These are phyloP conservation scores for Tritrichomonas musculus DNA, from an alignment of 208 protist species.

Conservation along the genomic window DNA sequence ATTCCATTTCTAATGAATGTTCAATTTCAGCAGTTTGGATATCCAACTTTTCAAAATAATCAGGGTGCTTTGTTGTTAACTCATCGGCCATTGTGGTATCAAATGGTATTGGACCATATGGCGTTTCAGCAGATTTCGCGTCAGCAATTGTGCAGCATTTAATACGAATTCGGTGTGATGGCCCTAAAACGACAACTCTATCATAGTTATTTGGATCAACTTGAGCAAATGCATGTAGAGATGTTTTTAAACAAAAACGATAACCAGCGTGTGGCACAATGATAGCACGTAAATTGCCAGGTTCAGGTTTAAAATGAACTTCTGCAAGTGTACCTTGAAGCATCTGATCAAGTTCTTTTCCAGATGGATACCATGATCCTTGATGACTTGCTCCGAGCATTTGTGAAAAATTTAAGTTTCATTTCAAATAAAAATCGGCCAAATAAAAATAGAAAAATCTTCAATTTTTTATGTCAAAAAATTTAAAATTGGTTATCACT, in stretches of 20 bases:
- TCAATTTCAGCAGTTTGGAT: conserved; percentile 75
- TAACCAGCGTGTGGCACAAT: conserved; percentile 45
- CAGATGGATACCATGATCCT: conserved; percentile 4
- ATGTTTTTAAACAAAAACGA: conserved; percentile 26
- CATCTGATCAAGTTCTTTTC: neutral
- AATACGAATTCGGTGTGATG: conserved; percentile 77
- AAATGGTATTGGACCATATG: conserved; percentile 72
- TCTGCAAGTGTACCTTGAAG: neutral
- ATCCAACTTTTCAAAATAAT: conserved; percentile 52
- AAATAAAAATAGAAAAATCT: too few species aligned
- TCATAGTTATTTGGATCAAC: conserved; percentile 42
- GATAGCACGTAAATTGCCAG: neutral
- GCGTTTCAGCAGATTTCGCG: conserved; percentile 69
- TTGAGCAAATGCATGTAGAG: conserved; percentile 14
- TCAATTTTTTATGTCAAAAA: too few species aligned
- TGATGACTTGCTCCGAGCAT: neutral
- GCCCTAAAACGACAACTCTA: conserved; percentile 80
- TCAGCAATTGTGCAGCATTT: conserved; percentile 69
- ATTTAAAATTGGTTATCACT: too few species aligned
- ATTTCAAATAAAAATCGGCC: too few species aligned
- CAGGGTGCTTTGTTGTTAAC: conserved; percentile 51
- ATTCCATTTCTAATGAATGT: conserved; percentile 90
- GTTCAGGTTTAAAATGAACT: neutral
- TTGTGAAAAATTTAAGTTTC: too few species aligned
- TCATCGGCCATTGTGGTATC: conserved; percentile 54